Conservation (phyloP, 805 yeast species). For the Lipomyces yamanashiensis region DNA sequence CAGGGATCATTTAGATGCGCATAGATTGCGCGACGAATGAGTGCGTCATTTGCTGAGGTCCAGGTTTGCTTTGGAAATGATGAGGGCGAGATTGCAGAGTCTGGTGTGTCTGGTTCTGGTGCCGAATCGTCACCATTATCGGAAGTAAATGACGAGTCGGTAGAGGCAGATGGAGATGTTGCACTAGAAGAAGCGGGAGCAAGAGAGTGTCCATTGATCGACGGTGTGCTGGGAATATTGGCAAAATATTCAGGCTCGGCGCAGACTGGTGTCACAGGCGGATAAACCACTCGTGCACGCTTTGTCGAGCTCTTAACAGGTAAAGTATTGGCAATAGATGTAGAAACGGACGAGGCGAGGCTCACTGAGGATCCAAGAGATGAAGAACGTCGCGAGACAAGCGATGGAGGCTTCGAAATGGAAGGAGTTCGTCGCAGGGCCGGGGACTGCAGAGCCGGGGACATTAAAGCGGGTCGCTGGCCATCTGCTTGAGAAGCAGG, state of each 20-base stretch:
- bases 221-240: slow-evolving; percentile 6
- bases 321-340: background rate
- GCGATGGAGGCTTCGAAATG: background rate
- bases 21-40: slow-evolving; percentile 23
- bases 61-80: background rate
- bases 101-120: slow-evolving; percentile 23
- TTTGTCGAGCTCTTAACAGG: background rate
- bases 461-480: background rate
- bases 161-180: background rate
- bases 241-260: background rate
- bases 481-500: background rate
- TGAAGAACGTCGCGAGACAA: background rate
- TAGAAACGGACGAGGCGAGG: background rate
- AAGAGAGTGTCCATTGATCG: background rate
- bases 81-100: slow-evolving; percentile 1
- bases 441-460: slow-evolving; percentile 5
- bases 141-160: background rate
- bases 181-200: background rate
- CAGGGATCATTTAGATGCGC: slow-evolving; percentile 25
- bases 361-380: background rate
- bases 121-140: slow-evolving; percentile 4
- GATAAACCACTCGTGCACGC: slow-evolving; percentile 10
- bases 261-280: slow-evolving; percentile 21
- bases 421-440: slow-evolving; percentile 14
- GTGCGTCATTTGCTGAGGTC: slow-evolving; percentile 10